Evolutionary conservation across 1,284 basidiomycete genomes (phyloP), one percentile per base, ranked within the genome.

Genomic region (Marasmius tenuissimus): DNA sequence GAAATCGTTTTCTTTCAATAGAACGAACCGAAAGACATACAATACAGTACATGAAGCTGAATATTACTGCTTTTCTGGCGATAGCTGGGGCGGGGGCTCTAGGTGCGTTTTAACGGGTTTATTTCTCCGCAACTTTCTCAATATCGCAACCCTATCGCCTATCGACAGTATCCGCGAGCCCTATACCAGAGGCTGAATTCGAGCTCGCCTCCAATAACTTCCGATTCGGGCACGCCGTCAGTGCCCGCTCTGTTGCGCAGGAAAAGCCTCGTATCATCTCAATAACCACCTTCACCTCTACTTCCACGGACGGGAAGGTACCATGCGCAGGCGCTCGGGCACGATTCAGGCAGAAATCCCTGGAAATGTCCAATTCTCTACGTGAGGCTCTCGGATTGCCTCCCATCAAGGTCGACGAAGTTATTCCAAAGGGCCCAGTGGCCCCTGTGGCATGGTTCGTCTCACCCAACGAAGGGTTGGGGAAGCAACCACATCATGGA

Each of bases 321-420:
- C 22, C 22, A 7, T 52, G 50, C 34, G 40, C 40, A 12, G 40
- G 40, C 40, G 40, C 40, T 42, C 18, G 50, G 2, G 65, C 67
- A 18, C 67, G 68, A 16, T 66, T 81, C 69, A 73, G 73, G 53
- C 68, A 76, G 65, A 86, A 85, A 70, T 77, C 79, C 20, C 66
- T 81, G 52, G 71, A 78, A 47, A 65, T 83, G 42, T 77, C 80
- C 51, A 83, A 85, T 67, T 68, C 74, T 58, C 79, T 88, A 75
- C 73, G 81, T 35, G 71, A 80, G 61, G 76, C 77, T 11, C 70
- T 87, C 55, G 84, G 85, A 27, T 68, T 84, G 42, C 76, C 80
- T 3, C 70, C 75, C 63, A 81, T 84, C 67, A 72, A 78, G 40
- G 48, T 66, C 14, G 33, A 63, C 33, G 33, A 27, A 8, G 3